phyloP scores from a whole-genome alignment of 1,284 basidiomycete genomes.

The Trichosporon faecale region DNA sequence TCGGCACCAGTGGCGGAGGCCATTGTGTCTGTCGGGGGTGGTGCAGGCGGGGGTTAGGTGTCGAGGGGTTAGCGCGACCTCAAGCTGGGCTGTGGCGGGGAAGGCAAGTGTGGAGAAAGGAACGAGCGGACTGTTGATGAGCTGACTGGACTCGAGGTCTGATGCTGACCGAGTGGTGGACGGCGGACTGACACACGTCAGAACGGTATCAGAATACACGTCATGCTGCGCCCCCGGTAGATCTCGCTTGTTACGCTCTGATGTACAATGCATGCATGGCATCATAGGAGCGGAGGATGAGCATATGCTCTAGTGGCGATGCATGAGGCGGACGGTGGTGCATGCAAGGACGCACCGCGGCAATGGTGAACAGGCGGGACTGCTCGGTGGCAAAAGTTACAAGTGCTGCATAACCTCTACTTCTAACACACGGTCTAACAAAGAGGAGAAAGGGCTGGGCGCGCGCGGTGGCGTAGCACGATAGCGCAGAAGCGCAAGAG shows the following conservation, averaged over 20 bases:
- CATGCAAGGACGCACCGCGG: not conserved
- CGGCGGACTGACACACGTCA: not conserved
- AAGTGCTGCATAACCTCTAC: slow-evolving; percentile 1
- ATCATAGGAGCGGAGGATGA: not conserved
- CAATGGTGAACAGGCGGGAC: not conserved
- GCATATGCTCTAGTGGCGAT: not conserved
- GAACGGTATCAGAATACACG: slow-evolving; percentile 7
- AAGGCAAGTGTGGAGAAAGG: not conserved
- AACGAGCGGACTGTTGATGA: not conserved
- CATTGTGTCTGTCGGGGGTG: not conserved
- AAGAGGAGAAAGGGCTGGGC: not conserved
- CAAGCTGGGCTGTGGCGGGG: not conserved
- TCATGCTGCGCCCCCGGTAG: not conserved
- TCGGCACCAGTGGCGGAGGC: slow-evolving; percentile 11
- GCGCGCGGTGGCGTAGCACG: no score
- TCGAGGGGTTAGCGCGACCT: not conserved
- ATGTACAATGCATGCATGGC: slow-evolving; percentile 5
- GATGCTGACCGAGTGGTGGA: not conserved
- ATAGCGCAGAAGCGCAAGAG: not conserved
- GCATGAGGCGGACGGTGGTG: not conserved
- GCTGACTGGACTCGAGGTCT: not conserved
- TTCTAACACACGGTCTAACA: not conserved
- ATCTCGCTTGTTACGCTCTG: not conserved
- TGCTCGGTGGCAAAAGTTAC: slow-evolving; percentile 1
- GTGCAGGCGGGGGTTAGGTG: not conserved